phyloP scores from a whole-genome alignment of 192 early-diverging fungal species.

The Coemansia erecta region DNA sequence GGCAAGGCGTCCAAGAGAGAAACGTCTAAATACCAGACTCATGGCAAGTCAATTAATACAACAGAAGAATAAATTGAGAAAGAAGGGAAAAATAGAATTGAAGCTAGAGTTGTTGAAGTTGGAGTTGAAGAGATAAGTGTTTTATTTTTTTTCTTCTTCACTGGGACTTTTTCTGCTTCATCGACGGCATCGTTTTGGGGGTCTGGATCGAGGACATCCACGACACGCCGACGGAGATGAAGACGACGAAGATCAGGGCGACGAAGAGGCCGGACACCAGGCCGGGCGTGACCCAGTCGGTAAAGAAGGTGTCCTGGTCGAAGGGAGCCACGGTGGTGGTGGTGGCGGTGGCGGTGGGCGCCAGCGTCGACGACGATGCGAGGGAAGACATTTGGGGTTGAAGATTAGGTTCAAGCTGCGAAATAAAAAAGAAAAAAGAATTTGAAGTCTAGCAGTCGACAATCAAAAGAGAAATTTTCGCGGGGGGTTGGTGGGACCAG shows the following conservation, averaged over 20 bases:
- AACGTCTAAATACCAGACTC: not conserved
- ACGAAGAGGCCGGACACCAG: slow-evolving; percentile 44
- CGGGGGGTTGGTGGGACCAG: too few species aligned
- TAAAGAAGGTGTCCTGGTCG: slow-evolving; percentile 49
- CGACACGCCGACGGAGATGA: slow-evolving; percentile 44
- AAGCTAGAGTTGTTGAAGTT: too few species aligned
- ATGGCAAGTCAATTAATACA: not conserved
- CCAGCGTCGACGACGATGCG: slow-evolving; percentile 7
- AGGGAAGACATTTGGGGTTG: not conserved
- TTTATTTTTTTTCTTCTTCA: slow-evolving; percentile 8
- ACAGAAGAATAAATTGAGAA: not conserved
- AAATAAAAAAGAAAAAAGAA: not conserved
- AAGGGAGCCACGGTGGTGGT: slow-evolving; percentile 22
- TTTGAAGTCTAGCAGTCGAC: not conserved
- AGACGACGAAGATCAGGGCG: slow-evolving; percentile 26
- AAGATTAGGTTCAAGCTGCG: not conserved
- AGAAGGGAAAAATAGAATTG: not conserved
- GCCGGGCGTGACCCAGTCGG: slow-evolving; percentile 54
- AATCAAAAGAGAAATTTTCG: not conserved
- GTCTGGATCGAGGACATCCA: slow-evolving; percentile 50
- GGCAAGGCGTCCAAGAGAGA: not conserved
- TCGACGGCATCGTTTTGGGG: slow-evolving; percentile 43
- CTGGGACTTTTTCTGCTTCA: slow-evolving; percentile 48
- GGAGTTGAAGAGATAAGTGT: not conserved
- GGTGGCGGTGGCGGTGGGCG: slow-evolving; percentile 13